Evolutionary conservation across 371 early-diverging fungal genomes (phyloP).

Genomic region (Mucor lusitanicus): DNA sequence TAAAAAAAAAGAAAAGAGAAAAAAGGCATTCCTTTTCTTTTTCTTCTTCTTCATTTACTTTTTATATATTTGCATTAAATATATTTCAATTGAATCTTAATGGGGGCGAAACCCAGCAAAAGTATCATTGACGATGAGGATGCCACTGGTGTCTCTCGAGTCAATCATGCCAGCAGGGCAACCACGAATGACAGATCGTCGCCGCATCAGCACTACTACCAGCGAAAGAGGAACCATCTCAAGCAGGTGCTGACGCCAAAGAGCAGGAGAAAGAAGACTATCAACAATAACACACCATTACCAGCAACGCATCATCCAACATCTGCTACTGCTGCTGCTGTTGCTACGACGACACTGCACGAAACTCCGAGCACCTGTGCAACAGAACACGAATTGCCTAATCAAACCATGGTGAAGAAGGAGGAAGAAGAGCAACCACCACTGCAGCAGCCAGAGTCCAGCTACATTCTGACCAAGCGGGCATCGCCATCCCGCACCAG

Average conservation of each 20-base stretch:
- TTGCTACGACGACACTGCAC: neutral
- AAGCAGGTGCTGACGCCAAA: constrained; percentile 7
- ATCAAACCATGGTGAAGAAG: neutral
- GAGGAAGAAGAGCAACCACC: neutral
- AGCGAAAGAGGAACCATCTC: constrained; percentile 4
- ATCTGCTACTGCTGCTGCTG: neutral
- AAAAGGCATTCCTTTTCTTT: neutral
- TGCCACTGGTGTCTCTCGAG: neutral
- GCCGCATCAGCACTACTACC: neutral
- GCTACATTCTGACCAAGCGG: neutral
- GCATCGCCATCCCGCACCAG: neutral
- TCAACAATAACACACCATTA: neutral
- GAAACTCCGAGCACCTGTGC: neutral
- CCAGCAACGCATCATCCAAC: neutral
- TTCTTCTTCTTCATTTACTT: neutral
- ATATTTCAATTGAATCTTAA: constrained; percentile 5
- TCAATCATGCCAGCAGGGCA: neutral
- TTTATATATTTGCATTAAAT: neutral
- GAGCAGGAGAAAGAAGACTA: neutral
- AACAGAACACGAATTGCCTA: constrained; percentile 7
- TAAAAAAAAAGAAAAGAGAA: neutral
- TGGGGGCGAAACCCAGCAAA: constrained; percentile 31
- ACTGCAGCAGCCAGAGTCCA: neutral
- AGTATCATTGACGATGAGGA: constrained; percentile 8
- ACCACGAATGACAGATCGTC: neutral